Conservation (phyloP, 108 stramenopile genomes). For the Hondaea fermentalgiana region DNA sequence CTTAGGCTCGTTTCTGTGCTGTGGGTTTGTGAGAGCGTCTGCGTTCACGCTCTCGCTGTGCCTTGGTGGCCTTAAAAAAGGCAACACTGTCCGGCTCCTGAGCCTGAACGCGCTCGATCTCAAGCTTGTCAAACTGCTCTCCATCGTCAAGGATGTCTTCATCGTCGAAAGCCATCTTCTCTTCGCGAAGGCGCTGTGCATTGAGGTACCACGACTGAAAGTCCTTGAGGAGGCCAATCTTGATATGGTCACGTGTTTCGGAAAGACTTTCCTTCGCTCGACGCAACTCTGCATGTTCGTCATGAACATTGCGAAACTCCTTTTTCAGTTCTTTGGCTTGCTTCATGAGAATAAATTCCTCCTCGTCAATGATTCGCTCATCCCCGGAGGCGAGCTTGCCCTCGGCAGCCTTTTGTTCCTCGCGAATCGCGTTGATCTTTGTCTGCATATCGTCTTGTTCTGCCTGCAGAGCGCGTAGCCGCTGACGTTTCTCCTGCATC, state of each 20-base stretch:
- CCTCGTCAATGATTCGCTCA: slow-evolving; percentile 34
- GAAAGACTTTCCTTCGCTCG: neutral
- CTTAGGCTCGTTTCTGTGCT: neutral
- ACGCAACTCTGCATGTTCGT: neutral
- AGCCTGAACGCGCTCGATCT: slow-evolving; percentile 26
- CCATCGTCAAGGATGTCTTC: slow-evolving; percentile 36
- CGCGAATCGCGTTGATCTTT: neutral
- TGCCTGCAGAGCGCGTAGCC: neutral
- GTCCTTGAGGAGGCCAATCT: slow-evolving; percentile 4
- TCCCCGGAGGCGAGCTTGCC: neutral
- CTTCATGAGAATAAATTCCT: slow-evolving; percentile 33
- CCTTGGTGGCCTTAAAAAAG: slow-evolving; percentile 37
- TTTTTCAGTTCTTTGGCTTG: slow-evolving; percentile 27
- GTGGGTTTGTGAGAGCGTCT: neutral
- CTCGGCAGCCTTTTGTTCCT: neutral
- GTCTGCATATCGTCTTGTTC: neutral
- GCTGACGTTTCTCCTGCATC: neutral
- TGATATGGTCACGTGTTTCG: neutral
- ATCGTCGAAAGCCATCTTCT: neutral
- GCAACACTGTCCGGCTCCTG: slow-evolving; percentile 34
- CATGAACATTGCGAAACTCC: slow-evolving; percentile 10
- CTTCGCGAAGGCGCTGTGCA: neutral
- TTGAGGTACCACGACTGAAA: slow-evolving; percentile 20
- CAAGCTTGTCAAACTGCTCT: slow-evolving; percentile 38
- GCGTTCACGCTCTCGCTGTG: neutral